Base-by-base conservation (phyloP, 257 asterid species). In the Osmanthus fragrans region DNA sequence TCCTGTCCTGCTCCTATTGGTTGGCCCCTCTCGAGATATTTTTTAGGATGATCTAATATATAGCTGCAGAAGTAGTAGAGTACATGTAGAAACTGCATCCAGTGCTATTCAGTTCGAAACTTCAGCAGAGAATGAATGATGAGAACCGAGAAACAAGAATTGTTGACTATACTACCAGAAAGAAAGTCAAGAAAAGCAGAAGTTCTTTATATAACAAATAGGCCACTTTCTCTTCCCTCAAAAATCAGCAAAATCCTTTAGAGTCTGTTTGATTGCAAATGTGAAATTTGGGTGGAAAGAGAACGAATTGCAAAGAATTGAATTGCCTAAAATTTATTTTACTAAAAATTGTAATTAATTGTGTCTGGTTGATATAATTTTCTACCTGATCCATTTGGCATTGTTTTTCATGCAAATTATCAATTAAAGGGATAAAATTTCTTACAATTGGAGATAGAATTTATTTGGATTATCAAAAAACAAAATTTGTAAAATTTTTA, bases 141-240 rank as follows among this genome's bases (percentile, higher is more conserved):
- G 73, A 71, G 75, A 75, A 49, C 13, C 11, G 16, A 67, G 78
- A 56, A 82, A 60, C 73, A 71, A 4, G 67, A 16, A 76, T 30
- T 66, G 73, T 70, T 72, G 70, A 75, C 85, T 11, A 42, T 42
- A n/a, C n/a, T n/a, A n/a, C 33, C 33, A 21, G 7, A 21, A 25
- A 1, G 7, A 3, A 25, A 10, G 32, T 23, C 27, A 54, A 54
- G 21, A 63, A 63, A 4, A 12, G 3, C 34, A 25, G 4, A 7
- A 58, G 66, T 58, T 27, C 7, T 16, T 16, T 47, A 47, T 47
- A 47, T 15, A 47, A 58, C 12, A 56, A 12, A 19, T 56, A 19
- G 30, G 65, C 65, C 16, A 23, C 34, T 63, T 11, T 63, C 16
- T 10, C 25, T 63, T 63, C 18, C 69, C 69, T 30, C 34, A 25